These are phyloP conservation scores for Apiospora pterosperma DNA, from an alignment of 2,329 filamentous ascomycete genomes.

Conservation along the genomic window DNA sequence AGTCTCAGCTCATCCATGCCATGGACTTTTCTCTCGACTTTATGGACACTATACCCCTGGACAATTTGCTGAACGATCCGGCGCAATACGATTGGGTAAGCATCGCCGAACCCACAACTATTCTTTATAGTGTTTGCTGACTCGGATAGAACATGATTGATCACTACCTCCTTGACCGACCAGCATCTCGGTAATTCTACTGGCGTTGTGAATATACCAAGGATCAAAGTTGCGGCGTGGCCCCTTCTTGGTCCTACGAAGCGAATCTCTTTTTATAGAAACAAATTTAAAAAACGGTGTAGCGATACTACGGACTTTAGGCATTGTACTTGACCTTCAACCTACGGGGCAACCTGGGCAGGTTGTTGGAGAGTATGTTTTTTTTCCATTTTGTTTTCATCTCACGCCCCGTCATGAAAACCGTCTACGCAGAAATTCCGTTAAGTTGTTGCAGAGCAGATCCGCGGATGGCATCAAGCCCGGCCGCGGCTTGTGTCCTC, in stretches of 20 bases:
- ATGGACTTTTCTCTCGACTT: slow-evolving; percentile 27
- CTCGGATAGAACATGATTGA: slow-evolving; percentile 23
- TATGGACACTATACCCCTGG: slow-evolving; percentile 31
- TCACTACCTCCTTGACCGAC: slow-evolving; percentile 18
- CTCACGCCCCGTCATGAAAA: not conserved
- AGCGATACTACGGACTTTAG: not conserved
- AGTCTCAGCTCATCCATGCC: slow-evolving; percentile 17
- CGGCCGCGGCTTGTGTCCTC: not conserved
- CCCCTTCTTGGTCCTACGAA: not conserved
- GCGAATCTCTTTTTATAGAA: not conserved
- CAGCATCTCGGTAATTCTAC: not conserved
- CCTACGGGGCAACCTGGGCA: not conserved
- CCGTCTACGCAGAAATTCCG: not conserved
- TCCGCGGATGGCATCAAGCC: not conserved
- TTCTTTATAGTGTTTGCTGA: not conserved
- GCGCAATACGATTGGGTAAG: slow-evolving; percentile 39
- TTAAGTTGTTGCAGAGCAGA: not conserved
- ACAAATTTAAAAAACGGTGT: not conserved
- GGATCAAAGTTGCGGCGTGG: not conserved
- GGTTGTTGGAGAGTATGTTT: not conserved
- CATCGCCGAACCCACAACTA: not conserved
- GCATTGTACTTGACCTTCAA: not conserved
- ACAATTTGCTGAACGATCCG: slow-evolving; percentile 31
- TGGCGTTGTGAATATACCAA: too few species aligned
- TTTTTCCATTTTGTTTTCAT: not conserved